A percentile compares a stretch with the other conserved stretches of the same genome.
Evolutionary conservation across 306 rosid genomes (phyloP).

Genomic region (Begonia fuchsioides): DNA sequence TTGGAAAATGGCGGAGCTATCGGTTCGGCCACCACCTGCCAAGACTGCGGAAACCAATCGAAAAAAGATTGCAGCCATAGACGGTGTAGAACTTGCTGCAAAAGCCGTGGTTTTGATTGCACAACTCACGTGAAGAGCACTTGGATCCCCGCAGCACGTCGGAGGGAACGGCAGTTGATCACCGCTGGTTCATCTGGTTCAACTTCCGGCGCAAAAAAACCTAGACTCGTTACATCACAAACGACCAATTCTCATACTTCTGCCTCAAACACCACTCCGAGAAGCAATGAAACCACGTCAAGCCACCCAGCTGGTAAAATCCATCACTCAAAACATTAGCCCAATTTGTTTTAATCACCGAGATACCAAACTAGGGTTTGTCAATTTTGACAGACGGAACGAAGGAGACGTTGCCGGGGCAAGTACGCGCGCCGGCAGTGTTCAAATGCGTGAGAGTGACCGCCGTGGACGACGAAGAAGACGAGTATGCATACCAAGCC

Average conservation of each 20-base stretch:
- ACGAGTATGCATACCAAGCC: constrained; percentile 77
- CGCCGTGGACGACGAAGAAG: constrained; percentile 69
- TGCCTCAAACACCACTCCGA: constrained; percentile 60
- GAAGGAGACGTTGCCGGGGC: constrained; percentile 57
- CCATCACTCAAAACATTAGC: too few species aligned
- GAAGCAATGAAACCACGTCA: constrained; percentile 83
- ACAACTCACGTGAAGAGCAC: constrained; percentile 90
- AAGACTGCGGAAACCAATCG: constrained; percentile 93
- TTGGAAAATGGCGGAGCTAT: constrained; percentile 6
- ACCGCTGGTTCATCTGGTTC: constrained; percentile 55
- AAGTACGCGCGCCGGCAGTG: constrained; percentile 69
- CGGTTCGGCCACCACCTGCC: constrained; percentile 29
- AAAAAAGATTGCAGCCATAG: constrained; percentile 83
- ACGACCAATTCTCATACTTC: constrained; percentile 75
- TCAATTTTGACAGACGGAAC: too few species aligned
- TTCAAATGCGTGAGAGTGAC: constrained; percentile 93
- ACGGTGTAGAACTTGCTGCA: constrained; percentile 86
- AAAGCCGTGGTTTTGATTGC: constrained; percentile 83
- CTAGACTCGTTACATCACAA: constrained; percentile 60
- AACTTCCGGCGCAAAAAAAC: constrained; percentile 65
- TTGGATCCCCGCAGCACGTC: constrained; percentile 84
- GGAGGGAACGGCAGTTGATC: constrained; percentile 69
- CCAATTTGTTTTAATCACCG: neutral
- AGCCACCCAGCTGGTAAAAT: constrained; percentile 29
- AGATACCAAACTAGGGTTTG: constrained; percentile 37